phyloP scores from a whole-genome alignment of 2,329 filamentous ascomycete genomes.

The Raffaelea arxii region DNA sequence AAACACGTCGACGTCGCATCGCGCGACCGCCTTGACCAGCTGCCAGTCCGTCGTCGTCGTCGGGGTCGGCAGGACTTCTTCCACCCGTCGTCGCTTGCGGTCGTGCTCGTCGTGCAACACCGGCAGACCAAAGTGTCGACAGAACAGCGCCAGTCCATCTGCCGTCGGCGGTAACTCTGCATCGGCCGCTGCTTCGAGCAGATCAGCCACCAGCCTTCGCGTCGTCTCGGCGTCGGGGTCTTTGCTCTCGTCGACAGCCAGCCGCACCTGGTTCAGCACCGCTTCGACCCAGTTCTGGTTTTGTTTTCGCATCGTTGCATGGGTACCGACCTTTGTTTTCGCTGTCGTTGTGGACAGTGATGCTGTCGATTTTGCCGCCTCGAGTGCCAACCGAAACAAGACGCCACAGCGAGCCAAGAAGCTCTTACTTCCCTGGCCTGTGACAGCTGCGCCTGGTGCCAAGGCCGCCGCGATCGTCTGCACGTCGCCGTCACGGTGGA shows the following conservation, averaged over 20 bases:
- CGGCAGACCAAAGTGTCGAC: conserved; percentile 30
- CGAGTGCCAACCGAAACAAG: conserved; percentile 32
- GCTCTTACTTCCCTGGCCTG: too few species aligned
- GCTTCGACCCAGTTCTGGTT: conserved; percentile 31
- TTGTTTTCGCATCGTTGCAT: too few species aligned
- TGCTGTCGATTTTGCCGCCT: conserved; percentile 20
- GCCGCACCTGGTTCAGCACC: conserved; percentile 24
- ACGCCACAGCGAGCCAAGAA: conserved; percentile 33
- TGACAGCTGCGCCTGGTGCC: background rate
- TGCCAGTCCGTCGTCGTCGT: conserved; percentile 28
- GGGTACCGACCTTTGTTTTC: too few species aligned
- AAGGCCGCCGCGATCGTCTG: conserved; percentile 1
- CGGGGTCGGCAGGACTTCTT: too few species aligned
- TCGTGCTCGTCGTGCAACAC: background rate
- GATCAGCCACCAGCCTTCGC: conserved; percentile 19
- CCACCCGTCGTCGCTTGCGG: too few species aligned
- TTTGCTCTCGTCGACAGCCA: conserved; percentile 1
- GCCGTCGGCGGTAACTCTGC: conserved; percentile 24
- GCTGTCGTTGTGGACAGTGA: conserved; percentile 24
- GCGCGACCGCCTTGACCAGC: conserved; percentile 29
- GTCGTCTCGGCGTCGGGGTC: background rate
- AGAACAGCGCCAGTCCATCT: conserved; percentile 31
- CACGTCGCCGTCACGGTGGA: conserved; percentile 28
- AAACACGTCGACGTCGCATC: conserved; percentile 39
- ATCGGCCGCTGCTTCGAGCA: conserved; percentile 23